A percentile compares a stretch with the other conserved stretches of the same genome.
These are phyloP conservation scores for Beauveria rudraprayagi DNA, from an alignment of 2,329 filamentous ascomycete species.

Conservation along the genomic window DNA sequence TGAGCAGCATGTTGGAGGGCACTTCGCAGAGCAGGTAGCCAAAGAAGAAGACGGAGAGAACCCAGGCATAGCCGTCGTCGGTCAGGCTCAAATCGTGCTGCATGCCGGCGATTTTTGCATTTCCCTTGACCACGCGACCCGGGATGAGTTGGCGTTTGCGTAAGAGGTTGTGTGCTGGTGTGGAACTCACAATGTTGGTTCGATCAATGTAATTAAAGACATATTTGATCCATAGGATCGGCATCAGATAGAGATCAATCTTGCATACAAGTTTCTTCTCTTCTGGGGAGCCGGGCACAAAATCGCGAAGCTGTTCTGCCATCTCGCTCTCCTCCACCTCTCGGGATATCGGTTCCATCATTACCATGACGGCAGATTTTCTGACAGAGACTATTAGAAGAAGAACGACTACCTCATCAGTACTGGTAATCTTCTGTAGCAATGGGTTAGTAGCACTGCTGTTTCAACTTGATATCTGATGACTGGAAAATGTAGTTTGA, in stretches of 20 bases:
- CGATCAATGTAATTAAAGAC: conserved; percentile 23
- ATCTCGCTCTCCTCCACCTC: conserved; percentile 16
- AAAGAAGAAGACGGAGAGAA: conserved; percentile 50
- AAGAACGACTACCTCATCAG: background rate
- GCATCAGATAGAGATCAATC: conserved; percentile 31
- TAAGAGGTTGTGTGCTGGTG: too few relatives aligned
- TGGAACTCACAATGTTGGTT: conserved; percentile 20
- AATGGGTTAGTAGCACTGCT: background rate
- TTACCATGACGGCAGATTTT: background rate
- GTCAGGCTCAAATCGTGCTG: conserved; percentile 37
- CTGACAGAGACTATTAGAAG: background rate
- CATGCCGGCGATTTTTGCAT: conserved; percentile 49
- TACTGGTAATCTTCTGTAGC: too few relatives aligned
- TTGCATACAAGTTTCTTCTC: conserved; percentile 21
- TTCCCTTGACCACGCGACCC: conserved; percentile 49
- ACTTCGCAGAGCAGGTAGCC: conserved; percentile 48
- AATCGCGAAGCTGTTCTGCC: conserved; percentile 19
- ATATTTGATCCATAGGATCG: conserved; percentile 47
- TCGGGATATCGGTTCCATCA: background rate
- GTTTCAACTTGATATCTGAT: background rate
- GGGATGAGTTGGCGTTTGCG: conserved; percentile 43
- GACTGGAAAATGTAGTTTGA: too few relatives aligned
- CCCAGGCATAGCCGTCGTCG: conserved; percentile 45
- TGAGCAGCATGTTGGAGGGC: conserved; percentile 47
- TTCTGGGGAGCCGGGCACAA: conserved; percentile 19